Base-by-base conservation (phyloP, 495 filamentous ascomycete genomes). In the Xylaria telfairii region DNA sequence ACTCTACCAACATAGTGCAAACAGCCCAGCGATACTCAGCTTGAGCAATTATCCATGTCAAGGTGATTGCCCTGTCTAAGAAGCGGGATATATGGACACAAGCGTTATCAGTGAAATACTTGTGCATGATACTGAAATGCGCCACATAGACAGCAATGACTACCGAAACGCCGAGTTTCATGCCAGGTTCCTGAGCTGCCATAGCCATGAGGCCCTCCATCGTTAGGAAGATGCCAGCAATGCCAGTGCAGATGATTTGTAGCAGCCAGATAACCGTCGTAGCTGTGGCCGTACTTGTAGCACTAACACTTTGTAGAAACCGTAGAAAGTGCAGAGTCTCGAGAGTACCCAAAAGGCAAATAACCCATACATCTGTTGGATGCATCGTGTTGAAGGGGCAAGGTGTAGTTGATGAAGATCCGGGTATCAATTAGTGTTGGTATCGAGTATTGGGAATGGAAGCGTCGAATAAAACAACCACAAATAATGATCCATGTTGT, bases 141-240 rank as follows among this genome's bases (percentile, higher is more conserved):
- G 60, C 37, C 34, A 63, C 10, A 12, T 63, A 63, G 39, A 63
- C n/a, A 13, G 60, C 60, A 5, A 63, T 7, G 4, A 42, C 24
- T 32, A 63, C 37, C 3, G 60, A 21, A 10, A 63, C 19, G 37
- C 37, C 37, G 21, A 63, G 37, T 39, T 63, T 57, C 60, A 63
- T 63, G 3, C 44, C 39, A 9, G 60, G 60, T 4, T 63, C 28
- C 10, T 44, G 34, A 19, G 26, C 39, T 15, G 24, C 39, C 60
- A 63, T 63, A 6, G 60, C 39, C 37, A 63, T 44, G 39, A 63
- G 60, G 8, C 37, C 60, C n/a, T 63, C 60, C 21, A 24, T 44
- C 21, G 60, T 63, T 13, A 63, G n/a, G 28, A 8, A 8, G 1
- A 13, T 24, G 10, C 39, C 60, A 15, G n/a, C n/a, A 3, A 44